Evolutionary conservation across 2,329 filamentous ascomycete species (phyloP).

Genomic region (Rutstroemia sp.): DNA sequence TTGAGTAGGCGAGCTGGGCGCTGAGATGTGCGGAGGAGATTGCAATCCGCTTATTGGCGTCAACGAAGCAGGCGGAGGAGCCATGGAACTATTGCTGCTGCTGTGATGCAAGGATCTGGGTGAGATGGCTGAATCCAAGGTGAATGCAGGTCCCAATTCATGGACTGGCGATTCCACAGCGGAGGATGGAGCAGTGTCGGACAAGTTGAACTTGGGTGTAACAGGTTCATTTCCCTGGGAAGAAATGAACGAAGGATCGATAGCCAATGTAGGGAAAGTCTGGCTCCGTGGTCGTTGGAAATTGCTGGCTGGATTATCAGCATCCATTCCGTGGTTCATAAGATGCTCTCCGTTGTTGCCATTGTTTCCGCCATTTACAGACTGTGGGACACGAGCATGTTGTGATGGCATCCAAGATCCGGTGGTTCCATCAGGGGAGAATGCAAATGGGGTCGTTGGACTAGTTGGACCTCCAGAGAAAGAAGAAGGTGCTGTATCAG

Average conservation of each 20-base stretch:
- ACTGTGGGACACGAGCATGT: constrained; percentile 38
- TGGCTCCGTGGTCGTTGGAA: constrained; percentile 77
- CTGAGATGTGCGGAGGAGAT: constrained; percentile 45
- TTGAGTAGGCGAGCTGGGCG: constrained; percentile 60
- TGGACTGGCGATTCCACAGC: constrained; percentile 44
- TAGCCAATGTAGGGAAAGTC: constrained; percentile 69
- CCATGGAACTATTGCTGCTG: constrained; percentile 43
- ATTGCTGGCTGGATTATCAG: constrained; percentile 26
- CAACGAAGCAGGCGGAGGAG: constrained; percentile 32
- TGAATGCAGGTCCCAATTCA: constrained; percentile 34
- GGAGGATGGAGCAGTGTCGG: constrained; percentile 33
- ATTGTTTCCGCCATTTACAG: background rate
- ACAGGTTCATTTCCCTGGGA: constrained; percentile 43
- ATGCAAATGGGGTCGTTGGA: constrained; percentile 65
- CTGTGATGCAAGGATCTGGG: constrained; percentile 42
- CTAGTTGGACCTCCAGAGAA: constrained; percentile 68
- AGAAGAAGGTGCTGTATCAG: constrained; percentile 54
- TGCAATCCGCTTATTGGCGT: constrained; percentile 31
- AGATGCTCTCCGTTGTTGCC: background rate
- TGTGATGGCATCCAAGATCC: constrained; percentile 56
- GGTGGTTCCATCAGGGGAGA: constrained; percentile 65
- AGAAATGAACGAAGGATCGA: constrained; percentile 47
- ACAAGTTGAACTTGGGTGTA: constrained; percentile 42
- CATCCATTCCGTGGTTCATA: constrained; percentile 4
- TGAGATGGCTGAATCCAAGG: constrained; percentile 32